Percentiles rank a stretch among this genome's conserved stretches.
These are phyloP conservation scores for Solanum hybrid DNA, from an alignment of 305 asterid genomes.

Conservation along the genomic window DNA sequence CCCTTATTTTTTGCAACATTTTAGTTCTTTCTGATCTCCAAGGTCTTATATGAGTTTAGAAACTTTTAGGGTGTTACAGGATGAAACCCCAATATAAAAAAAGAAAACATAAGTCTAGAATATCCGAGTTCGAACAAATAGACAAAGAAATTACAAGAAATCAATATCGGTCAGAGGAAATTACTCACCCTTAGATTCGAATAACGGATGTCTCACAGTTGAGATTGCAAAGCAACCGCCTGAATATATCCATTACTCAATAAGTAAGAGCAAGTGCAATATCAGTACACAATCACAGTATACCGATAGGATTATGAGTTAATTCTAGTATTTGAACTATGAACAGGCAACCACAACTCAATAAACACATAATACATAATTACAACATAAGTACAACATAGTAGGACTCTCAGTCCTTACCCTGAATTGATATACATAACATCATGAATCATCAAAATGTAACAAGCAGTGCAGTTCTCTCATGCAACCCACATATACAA, in stretches of 20 bases:
- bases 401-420: not conserved
- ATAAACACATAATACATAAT: not conserved
- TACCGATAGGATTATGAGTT: not conserved
- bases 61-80: not conserved
- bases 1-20: no score
- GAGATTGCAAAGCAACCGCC: not conserved
- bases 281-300: not conserved
- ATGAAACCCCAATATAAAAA: not conserved
- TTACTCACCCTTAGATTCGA: not conserved
- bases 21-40: not conserved
- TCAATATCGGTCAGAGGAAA: not conserved
- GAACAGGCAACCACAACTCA: not conserved
- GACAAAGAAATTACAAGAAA: not conserved
- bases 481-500: not conserved
- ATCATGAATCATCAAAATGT: not conserved
- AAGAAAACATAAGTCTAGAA: not conserved
- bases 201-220: rapidly evolving
- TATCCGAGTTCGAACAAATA: no score
- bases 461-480: not conserved
- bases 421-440: not conserved
- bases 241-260: not conserved
- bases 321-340: not conserved
- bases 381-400: not conserved
- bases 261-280: not conserved
- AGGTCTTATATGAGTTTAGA: not conserved